Evolutionary conservation across 2,329 filamentous ascomycete genomes (phyloP).

Genomic region (Pseudocercospora cruenta): DNA sequence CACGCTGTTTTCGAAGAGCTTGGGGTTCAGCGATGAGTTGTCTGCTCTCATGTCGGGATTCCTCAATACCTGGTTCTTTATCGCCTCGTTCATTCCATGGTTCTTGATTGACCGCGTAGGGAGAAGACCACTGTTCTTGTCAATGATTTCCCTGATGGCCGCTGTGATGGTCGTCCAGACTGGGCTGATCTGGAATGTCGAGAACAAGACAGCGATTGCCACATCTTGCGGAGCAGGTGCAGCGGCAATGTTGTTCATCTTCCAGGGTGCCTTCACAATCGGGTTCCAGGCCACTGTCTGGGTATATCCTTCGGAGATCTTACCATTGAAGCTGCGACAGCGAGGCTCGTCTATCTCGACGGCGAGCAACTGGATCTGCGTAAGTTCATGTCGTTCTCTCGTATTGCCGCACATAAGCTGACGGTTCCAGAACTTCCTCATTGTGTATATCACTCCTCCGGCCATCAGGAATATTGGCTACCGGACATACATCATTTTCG

Average conservation of each 20-base stretch:
- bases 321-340: constrained; percentile 46
- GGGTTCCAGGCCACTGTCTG: constrained; percentile 64
- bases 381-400: constrained; percentile 8
- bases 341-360: constrained; percentile 39
- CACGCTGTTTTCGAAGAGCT: constrained; percentile 35
- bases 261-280: constrained; percentile 65
- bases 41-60: constrained; percentile 38
- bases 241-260: constrained; percentile 63
- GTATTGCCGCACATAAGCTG: not conserved
- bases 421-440: constrained; percentile 58
- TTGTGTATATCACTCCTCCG: constrained; percentile 68
- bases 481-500: constrained; percentile 55
- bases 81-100: constrained; percentile 53
- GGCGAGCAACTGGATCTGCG: constrained; percentile 38
- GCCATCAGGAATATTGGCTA: constrained; percentile 61
- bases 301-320: constrained; percentile 65
- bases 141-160: constrained; percentile 52
- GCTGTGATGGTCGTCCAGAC: constrained; percentile 67
- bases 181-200: constrained; percentile 42
- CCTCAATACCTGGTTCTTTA: constrained; percentile 54
- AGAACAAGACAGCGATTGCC: constrained; percentile 34
- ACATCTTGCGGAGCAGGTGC: constrained; percentile 37
- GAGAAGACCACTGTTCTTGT: constrained; percentile 37
- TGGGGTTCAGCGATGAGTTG: constrained; percentile 32
- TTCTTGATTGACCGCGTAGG: constrained; percentile 44